Percentiles rank a stretch among this genome's conserved stretches.
Evolutionary conservation across 2,329 filamentous ascomycete genomes (phyloP).

Genomic region (Epichloe bromicola): DNA sequence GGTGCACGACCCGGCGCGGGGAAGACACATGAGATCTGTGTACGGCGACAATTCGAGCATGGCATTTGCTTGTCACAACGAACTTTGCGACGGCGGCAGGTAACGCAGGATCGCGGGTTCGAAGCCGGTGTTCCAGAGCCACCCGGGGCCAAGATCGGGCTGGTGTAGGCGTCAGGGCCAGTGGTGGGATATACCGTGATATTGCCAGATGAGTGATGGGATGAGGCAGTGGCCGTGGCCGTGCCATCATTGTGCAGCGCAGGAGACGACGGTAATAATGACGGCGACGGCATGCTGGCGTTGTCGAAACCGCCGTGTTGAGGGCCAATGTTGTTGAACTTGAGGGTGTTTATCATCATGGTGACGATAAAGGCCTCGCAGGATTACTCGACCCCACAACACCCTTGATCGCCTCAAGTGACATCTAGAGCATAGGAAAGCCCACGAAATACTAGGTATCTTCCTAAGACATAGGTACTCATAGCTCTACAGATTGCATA

Average conservation of each 20-base stretch:
- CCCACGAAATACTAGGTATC: too few species aligned
- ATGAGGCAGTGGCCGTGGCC: constrained; percentile 7
- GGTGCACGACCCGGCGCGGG: constrained; percentile 62
- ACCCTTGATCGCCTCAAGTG: too few species aligned
- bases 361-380: too few species aligned
- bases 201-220: constrained; percentile 16
- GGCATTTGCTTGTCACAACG: constrained; percentile 69
- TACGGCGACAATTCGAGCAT: constrained; percentile 61
- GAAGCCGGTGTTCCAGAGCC: constrained; percentile 21
- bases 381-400: too few species aligned
- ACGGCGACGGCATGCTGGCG: constrained; percentile 12
- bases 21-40: constrained; percentile 59
- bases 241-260: constrained; percentile 10
- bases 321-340: constrained; percentile 12
- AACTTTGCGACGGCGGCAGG: constrained; percentile 48
- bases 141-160: constrained; percentile 21
- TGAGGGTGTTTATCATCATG: constrained; percentile 8
- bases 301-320: constrained; percentile 10
- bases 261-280: constrained; percentile 8
- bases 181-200: constrained; percentile 27
- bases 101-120: constrained; percentile 37
- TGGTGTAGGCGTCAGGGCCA: constrained; percentile 25
- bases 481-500: too few species aligned
- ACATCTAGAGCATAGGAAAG: too few species aligned
- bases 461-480: too few species aligned